These are phyloP conservation scores for Eutrema salsugineum DNA, from an alignment of 441 rosid species.

Conservation along the genomic window DNA sequence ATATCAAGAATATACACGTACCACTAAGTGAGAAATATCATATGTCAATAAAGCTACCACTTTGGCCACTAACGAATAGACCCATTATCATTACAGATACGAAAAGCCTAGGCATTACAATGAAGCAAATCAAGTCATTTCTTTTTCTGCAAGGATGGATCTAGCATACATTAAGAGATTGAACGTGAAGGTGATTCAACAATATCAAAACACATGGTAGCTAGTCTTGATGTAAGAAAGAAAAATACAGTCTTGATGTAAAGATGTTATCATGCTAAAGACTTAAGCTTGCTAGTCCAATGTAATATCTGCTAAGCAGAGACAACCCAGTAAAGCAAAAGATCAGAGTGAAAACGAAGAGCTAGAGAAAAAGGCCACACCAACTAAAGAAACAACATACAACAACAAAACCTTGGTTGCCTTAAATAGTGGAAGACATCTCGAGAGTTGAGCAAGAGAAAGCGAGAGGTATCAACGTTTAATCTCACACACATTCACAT, in stretches of 20 bases:
- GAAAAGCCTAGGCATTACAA: not conserved
- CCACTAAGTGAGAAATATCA: slow-evolving; percentile 12
- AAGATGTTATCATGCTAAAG: slow-evolving; percentile 11
- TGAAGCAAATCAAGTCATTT: not conserved
- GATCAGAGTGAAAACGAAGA: not conserved
- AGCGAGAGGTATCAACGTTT: slow-evolving; percentile 50
- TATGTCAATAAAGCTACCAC: slow-evolving; percentile 18
- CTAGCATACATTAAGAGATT: not conserved
- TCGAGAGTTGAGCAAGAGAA: slow-evolving; percentile 32
- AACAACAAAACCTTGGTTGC: not conserved
- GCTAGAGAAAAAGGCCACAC: slow-evolving; percentile 25
- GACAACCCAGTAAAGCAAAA: not conserved
- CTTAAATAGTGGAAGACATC: not conserved
- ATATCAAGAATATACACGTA: not conserved
- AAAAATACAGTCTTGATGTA: not conserved
- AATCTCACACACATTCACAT: slow-evolving; percentile 36
- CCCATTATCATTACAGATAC: not conserved
- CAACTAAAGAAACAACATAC: not conserved
- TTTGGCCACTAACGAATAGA: not conserved
- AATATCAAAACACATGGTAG: not conserved
- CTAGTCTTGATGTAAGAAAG: not conserved
- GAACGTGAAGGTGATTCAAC: not conserved
- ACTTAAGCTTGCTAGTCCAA: not conserved
- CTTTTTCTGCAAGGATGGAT: not conserved
- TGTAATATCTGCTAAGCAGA: slow-evolving; percentile 1